A percentile compares a stretch with the other conserved stretches of the same genome.
phyloP scores from a whole-genome alignment of 495 filamentous ascomycete species.

The Schizothecium vesticola region DNA sequence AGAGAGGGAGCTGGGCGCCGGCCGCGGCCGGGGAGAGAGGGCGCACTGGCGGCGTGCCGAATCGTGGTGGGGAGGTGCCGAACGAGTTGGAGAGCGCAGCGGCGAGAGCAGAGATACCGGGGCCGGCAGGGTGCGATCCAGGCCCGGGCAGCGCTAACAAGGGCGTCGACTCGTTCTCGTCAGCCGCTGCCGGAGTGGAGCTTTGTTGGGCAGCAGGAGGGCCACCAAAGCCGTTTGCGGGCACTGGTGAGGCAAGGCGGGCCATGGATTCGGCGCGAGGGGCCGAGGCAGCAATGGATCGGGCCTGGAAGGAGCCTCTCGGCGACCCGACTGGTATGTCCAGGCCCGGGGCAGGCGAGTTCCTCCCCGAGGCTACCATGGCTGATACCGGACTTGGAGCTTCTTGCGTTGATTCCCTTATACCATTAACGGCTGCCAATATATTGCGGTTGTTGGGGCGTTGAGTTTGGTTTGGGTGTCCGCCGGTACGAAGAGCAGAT shows the following conservation, averaged over 20 bases:
- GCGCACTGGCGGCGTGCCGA: conserved; percentile 52
- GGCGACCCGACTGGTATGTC: conserved; percentile 41
- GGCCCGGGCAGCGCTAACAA: conserved; percentile 51
- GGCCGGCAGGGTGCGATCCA: conserved; percentile 49
- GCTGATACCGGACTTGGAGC: neutral
- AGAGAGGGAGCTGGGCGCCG: conserved; percentile 39
- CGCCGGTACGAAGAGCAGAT: no score
- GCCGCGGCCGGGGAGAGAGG: conserved; percentile 51
- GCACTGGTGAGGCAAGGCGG: conserved; percentile 63
- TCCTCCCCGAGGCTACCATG: conserved; percentile 35
- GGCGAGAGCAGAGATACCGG: conserved; percentile 70
- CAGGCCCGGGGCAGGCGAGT: conserved; percentile 31
- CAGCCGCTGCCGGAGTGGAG: conserved; percentile 13
- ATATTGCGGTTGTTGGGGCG: neutral
- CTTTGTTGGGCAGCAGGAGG: conserved; percentile 8
- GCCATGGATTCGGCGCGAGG: conserved; percentile 64
- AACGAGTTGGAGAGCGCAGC: conserved; percentile 64
- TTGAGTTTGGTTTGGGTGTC: neutral
- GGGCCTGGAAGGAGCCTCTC: conserved; percentile 41
- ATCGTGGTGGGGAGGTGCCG: conserved; percentile 54
- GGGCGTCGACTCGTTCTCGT: conserved; percentile 27
- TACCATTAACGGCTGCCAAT: conserved; percentile 12
- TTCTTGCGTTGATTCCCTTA: conserved; percentile 3
- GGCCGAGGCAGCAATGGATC: conserved; percentile 39
- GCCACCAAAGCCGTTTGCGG: conserved; percentile 34